These are phyloP conservation scores for Melanopsichium pennsylvanicum DNA, from an alignment of 1,284 basidiomycete species.

Conservation along the genomic window DNA sequence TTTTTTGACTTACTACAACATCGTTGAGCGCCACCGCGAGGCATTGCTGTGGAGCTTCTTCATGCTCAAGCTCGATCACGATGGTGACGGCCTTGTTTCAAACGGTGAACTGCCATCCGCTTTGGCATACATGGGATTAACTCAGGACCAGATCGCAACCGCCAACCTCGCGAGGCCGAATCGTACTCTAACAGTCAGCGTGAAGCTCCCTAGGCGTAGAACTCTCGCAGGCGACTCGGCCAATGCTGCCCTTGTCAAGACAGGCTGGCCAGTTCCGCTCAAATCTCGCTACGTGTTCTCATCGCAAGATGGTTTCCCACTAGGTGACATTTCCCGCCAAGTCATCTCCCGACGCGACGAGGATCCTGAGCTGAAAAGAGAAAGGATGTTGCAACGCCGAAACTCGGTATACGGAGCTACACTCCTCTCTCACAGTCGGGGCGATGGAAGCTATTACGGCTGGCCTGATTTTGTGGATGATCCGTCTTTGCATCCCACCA, in stretches of 20 bases:
- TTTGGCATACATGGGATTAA: slow-evolving; percentile 23
- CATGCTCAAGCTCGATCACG: slow-evolving; percentile 39
- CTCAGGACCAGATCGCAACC: slow-evolving; percentile 3
- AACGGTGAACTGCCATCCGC: slow-evolving; percentile 6
- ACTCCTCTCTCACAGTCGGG: slow-evolving; percentile 2
- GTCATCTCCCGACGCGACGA: slow-evolving; percentile 15
- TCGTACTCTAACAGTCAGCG: slow-evolving; percentile 7
- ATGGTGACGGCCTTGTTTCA: slow-evolving; percentile 24
- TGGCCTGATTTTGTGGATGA: slow-evolving; percentile 37
- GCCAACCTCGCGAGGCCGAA: neutral
- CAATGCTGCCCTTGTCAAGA: slow-evolving; percentile 25
- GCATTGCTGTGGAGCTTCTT: slow-evolving; percentile 58
- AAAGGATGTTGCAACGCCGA: too few relatives aligned
- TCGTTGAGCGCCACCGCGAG: slow-evolving; percentile 55
- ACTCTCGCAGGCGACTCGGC: slow-evolving; percentile 14
- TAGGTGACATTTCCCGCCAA: slow-evolving; percentile 8
- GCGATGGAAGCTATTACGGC: slow-evolving; percentile 7
- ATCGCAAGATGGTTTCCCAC: slow-evolving; percentile 36
- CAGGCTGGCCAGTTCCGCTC: slow-evolving; percentile 40
- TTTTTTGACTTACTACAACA: slow-evolving; percentile 43
- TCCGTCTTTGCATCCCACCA: neutral
- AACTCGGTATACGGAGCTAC: too few relatives aligned
- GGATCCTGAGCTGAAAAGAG: too few relatives aligned
- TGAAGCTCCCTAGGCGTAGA: slow-evolving; percentile 16
- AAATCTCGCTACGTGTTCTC: slow-evolving; percentile 26